Conservation (phyloP, 2,329 filamentous ascomycete species). For the Alternaria arbusti region DNA sequence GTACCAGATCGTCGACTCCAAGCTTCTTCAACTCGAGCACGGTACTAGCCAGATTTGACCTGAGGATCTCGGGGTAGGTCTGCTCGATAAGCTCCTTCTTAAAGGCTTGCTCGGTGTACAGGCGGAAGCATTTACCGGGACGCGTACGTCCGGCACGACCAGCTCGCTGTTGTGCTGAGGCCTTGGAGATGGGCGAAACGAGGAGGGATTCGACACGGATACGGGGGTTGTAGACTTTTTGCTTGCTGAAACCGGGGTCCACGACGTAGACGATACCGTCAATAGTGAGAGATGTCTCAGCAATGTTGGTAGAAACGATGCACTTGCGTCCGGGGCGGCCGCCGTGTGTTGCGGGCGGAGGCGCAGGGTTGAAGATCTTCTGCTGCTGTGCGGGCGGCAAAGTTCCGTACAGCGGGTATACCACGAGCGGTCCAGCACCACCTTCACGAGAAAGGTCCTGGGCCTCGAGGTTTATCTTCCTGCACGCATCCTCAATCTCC, state of each 20-base stretch:
- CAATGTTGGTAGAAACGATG: conserved; percentile 96
- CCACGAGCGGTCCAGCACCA: conserved; percentile 84
- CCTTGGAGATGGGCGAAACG: conserved; percentile 98
- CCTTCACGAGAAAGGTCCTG: conserved; percentile 93
- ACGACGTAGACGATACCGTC: conserved; percentile 99
- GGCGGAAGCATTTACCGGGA: conserved; percentile 95
- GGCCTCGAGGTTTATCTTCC: conserved; percentile 87
- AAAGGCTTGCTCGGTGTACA: conserved; percentile 95
- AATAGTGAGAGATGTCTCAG: conserved; percentile 95
- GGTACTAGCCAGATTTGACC: conserved; percentile 92
- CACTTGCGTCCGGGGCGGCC: conserved; percentile 90
- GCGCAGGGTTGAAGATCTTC: conserved; percentile 90
- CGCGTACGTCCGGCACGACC: conserved; percentile 99
- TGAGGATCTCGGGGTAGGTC: conserved; percentile 93
- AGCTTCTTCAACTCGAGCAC: conserved; percentile 98
- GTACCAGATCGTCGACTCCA: conserved; percentile 91
- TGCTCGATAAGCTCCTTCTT: conserved; percentile 98
- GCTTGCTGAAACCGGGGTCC: conserved; percentile 98
- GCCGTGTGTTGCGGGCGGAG: conserved; percentile 72
- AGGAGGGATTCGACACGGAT: conserved; percentile 95
- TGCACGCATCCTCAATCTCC: conserved; percentile 94
- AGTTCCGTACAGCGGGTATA: conserved; percentile 94
- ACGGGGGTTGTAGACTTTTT: conserved; percentile 98
- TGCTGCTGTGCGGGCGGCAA: conserved; percentile 93
- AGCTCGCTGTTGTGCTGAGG: conserved; percentile 93